Evolutionary conservation across 352 stramenopile species (phyloP).

Genomic region (Pilasporangium apinafurcum): DNA sequence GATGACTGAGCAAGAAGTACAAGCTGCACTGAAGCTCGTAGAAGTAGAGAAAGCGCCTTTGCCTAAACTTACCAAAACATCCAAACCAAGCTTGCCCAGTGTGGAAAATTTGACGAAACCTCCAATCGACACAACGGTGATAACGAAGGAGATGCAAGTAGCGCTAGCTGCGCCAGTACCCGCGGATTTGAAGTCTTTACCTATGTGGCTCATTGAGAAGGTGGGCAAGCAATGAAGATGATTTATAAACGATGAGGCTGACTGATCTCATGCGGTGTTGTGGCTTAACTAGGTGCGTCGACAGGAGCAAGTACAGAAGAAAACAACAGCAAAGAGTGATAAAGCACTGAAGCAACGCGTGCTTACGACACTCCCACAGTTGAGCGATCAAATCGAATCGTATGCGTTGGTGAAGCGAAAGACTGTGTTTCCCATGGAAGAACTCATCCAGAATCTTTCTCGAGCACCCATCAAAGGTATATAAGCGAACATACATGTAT

Average conservation of each 20-base stretch:
- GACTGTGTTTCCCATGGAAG: conserved; percentile 39
- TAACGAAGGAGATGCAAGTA: conserved; percentile 24
- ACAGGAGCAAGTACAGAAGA: conserved; percentile 39
- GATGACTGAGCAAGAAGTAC: conserved; percentile 23
- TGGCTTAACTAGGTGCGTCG: conserved; percentile 20
- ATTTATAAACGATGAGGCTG: conserved; percentile 1
- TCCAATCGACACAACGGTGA: background rate
- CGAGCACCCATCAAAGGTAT: conserved; percentile 31
- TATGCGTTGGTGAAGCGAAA: conserved; percentile 62
- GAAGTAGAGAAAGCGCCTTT: conserved; percentile 27
- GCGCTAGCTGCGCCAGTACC: conserved; percentile 59
- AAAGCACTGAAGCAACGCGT: conserved; percentile 35
- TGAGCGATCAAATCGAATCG: conserved; percentile 74
- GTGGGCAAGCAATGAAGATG: conserved; percentile 3
- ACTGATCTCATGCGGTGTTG: background rate
- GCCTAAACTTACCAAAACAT: conserved; percentile 13
- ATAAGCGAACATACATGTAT: background rate
- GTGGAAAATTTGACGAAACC: conserved; percentile 8
- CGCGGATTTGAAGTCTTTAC: conserved; percentile 55
- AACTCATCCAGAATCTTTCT: conserved; percentile 38
- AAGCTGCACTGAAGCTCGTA: conserved; percentile 23
- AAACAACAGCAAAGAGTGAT: conserved; percentile 29
- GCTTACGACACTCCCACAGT: conserved; percentile 50
- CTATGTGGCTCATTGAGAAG: conserved; percentile 72
- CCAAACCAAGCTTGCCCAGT: conserved; percentile 2